Base-by-base conservation (phyloP, 1,284 basidiomycete species). In the Leccinum solheimii region DNA sequence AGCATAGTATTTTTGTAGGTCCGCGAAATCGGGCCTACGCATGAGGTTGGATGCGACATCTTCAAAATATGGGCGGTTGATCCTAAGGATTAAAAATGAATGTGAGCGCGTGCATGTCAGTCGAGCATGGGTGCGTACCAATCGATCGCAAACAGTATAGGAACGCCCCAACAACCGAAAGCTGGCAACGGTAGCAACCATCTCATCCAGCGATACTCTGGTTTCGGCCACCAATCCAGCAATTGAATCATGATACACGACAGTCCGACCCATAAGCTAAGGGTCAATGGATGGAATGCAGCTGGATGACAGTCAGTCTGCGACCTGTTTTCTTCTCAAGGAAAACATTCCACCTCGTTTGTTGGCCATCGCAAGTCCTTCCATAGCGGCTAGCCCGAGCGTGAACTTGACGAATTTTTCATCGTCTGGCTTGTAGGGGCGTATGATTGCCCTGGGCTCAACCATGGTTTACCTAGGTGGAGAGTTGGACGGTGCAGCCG, bases 1-100 rank as follows among this genome's bases (percentile, higher is more conserved):
- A 27, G 80, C 71, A 73, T 94, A 94, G 75, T 90, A 86, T 7
- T 70, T 69, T 30, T 72, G 61, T 36, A 88, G 77, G 64, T 86
- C 72, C 36, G 76, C 69, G 53, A 92, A 77, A 73, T 94, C 92
- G 7, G 77, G 74, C 8, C 80, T 75, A 52, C 79, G 84, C 60
- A 94, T 81, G 14, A 81, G 76, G 32, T 81, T 75, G 21, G 86
- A 78, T 6, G 84, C 77, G 13, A 75, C 76, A 14, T 81, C 75
- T 65, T 92, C 90, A 65, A 91, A 88, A 58, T 78, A 77, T n/a
- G 84, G 83, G 7, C 90, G 85, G 66, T 92, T 89, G 51, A 83
- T 72, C 88, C 90, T 92, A 40, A 13, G 50, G n/a, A 51, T 59
- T 3, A 32, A 36, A 34, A 10, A 48, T 27, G 59, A 8, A 48